Evolutionary conservation across 2,329 filamentous ascomycete genomes (phyloP).

Genomic region (Aschersonia sp.): DNA sequence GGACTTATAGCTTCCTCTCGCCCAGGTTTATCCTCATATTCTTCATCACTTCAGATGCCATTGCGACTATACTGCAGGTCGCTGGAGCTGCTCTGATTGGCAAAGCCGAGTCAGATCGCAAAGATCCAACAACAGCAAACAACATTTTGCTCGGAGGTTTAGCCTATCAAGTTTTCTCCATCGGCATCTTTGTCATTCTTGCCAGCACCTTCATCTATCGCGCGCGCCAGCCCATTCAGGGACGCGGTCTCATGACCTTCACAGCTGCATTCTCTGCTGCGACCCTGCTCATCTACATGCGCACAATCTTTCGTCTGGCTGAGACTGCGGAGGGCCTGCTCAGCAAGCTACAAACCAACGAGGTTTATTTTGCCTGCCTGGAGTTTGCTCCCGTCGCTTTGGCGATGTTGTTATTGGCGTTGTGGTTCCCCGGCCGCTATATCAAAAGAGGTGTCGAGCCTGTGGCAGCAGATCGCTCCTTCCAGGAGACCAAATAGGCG

Average conservation of each 20-base stretch:
- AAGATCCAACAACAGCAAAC: slow-evolving; percentile 35
- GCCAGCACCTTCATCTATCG: slow-evolving; percentile 18
- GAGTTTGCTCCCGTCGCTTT: slow-evolving; percentile 40
- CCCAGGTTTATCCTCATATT: slow-evolving; percentile 33
- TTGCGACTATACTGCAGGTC: slow-evolving; percentile 38
- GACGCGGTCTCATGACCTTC: slow-evolving; percentile 21
- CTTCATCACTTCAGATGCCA: slow-evolving; percentile 38
- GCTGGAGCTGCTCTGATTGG: slow-evolving; percentile 40
- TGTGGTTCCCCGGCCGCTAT: slow-evolving; percentile 15
- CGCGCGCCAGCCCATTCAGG: neutral
- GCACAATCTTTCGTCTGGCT: slow-evolving; percentile 37
- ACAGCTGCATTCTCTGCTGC: slow-evolving; percentile 24
- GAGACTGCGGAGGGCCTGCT: slow-evolving; percentile 36
- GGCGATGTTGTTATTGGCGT: slow-evolving; percentile 28
- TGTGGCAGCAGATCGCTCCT: too few species aligned
- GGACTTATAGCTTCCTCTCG: slow-evolving; percentile 25
- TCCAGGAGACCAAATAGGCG: too few species aligned
- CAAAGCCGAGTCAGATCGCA: slow-evolving; percentile 27
- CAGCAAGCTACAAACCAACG: slow-evolving; percentile 29
- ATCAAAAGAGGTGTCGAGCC: neutral
- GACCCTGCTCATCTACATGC: slow-evolving; percentile 33
- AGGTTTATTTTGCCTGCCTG: slow-evolving; percentile 36
- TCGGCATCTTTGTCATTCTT: slow-evolving; percentile 31
- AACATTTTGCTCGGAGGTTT: slow-evolving; percentile 40
- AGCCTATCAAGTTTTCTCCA: slow-evolving; percentile 37